Evolutionary conservation across 305 asterid species (phyloP).

Genomic region (Solanum hybrid): DNA sequence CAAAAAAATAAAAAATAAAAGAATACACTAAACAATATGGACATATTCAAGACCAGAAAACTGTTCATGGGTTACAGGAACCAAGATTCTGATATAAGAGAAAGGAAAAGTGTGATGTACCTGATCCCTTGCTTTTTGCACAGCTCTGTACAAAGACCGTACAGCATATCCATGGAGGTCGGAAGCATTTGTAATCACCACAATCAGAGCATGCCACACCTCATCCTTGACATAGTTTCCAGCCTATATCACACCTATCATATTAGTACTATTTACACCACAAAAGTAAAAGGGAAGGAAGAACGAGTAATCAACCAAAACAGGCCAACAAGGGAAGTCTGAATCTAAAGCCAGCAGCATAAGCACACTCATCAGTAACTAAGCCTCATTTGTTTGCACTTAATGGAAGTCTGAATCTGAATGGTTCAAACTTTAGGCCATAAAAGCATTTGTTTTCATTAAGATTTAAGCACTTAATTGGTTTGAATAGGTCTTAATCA

Average conservation of each 20-base stretch:
- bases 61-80: not conserved
- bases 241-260: slow-evolving; percentile 39
- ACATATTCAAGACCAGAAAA: not conserved
- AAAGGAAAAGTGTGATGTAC: slow-evolving; percentile 23
- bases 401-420: not conserved
- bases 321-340: not conserved
- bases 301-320: not conserved
- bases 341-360: not conserved
- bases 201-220: slow-evolving; percentile 93
- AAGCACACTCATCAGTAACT: not conserved
- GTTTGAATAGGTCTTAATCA: not conserved
- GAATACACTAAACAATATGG: not conserved
- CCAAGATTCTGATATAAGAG: not conserved
- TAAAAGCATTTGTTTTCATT: not conserved
- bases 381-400: not conserved
- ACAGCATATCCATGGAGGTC: slow-evolving; percentile 91
- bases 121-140: slow-evolving; percentile 68
- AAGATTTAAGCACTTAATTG: not conserved
- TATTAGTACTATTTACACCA: slow-evolving; percentile 1
- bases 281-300: not conserved
- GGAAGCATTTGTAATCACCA: slow-evolving; percentile 80
- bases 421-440: not conserved
- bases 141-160: slow-evolving; percentile 68
- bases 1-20: not conserved
- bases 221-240: slow-evolving; percentile 93